Base-by-base conservation (phyloP, 345 rosid genomes). In the Abelmoschus esculentus region DNA sequence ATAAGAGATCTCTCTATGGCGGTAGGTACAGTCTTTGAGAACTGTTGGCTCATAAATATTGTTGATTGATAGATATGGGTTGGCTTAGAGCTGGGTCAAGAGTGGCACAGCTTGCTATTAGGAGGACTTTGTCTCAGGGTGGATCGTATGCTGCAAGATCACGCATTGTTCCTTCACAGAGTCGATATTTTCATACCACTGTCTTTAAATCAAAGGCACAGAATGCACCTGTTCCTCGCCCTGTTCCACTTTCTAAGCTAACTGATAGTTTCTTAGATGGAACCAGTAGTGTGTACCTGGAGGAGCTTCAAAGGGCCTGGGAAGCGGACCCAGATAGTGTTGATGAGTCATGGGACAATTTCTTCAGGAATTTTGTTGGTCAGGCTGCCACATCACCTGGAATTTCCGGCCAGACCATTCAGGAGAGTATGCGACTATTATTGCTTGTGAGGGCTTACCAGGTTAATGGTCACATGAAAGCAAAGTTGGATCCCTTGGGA, bases 341-440 rank as follows among this genome's bases (percentile, higher is more conserved):
- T 32, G 96, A 90, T 77, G 96, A 88, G 73, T 86, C 96, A 0
- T 90, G 93, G 93, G 91, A 90, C 61, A 88, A 88, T 70, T 90
- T 90, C 80, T 90, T 90, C 31, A 69, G 87, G 26, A 52, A 52
- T 6, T 52, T 52, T n/a, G 56, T 52, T 7, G 56, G 56, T 52
- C 56, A 52, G 56, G 56, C 26, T 52, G 56, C 56, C 19, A 52
- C 56, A 52, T 52, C 56, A 22, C 56, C 56, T n/a, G 56, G 56
- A n/a, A 17, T 52, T n/a, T 52, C 56, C 10, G 56, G 56, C 3
- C 56, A 52, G 56, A 52, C 56, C 5, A 90, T 90, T 63, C 91
- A 88, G 77, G 96, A 90, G 76, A 90, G 96, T 70, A 90, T 90
- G 96, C 56, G 22, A 4, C 6, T 52, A 22, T 52, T 52, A 17